Percentiles rank a stretch among this genome's conserved stretches.
phyloP scores from a whole-genome alignment of 2,329 filamentous ascomycete genomes.

The Pestalotiopsis sp. region DNA sequence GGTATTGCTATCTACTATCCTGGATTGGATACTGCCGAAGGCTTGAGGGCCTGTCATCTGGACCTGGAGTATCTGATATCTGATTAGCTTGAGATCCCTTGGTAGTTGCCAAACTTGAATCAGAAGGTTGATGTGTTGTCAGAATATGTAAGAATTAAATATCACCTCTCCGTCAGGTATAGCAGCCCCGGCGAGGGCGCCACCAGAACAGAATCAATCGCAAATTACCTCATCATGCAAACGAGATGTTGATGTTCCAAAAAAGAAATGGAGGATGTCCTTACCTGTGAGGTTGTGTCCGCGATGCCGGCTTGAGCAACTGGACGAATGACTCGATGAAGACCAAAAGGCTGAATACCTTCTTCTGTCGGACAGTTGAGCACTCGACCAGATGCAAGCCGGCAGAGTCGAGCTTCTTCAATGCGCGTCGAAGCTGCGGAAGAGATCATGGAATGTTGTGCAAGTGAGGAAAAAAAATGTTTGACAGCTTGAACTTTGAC shows the following conservation, averaged over 20 bases:
- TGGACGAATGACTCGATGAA: not conserved
- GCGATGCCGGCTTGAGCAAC: not conserved
- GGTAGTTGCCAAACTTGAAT: not conserved
- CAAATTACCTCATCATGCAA: constrained; percentile 97
- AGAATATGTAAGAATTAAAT: constrained; percentile 99
- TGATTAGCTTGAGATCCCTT: not conserved
- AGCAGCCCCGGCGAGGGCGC: constrained; percentile 89
- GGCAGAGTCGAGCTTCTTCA: not conserved
- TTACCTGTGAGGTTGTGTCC: constrained; percentile 9
- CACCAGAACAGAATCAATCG: constrained; percentile 88
- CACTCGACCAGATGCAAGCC: not conserved
- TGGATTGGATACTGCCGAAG: too few relatives aligned
- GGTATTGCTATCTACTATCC: too few relatives aligned
- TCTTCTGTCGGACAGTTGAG: rapidly evolving
- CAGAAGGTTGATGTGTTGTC: constrained; percentile 49
- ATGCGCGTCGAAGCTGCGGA: not conserved
- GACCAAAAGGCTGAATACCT: not conserved
- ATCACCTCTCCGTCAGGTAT: constrained; percentile 79
- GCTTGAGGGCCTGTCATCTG: too few relatives aligned
- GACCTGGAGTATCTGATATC: not conserved
- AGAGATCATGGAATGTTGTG: not conserved
- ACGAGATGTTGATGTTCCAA: constrained; percentile 24
- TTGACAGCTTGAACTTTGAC: not conserved
- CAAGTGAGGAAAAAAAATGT: not conserved
- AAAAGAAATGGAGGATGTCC: constrained; percentile 2